Evolutionary conservation across 208 protist species (phyloP), one percentile per base, ranked within the genome.

Genomic region (Trypanosoma rangeli): DNA sequence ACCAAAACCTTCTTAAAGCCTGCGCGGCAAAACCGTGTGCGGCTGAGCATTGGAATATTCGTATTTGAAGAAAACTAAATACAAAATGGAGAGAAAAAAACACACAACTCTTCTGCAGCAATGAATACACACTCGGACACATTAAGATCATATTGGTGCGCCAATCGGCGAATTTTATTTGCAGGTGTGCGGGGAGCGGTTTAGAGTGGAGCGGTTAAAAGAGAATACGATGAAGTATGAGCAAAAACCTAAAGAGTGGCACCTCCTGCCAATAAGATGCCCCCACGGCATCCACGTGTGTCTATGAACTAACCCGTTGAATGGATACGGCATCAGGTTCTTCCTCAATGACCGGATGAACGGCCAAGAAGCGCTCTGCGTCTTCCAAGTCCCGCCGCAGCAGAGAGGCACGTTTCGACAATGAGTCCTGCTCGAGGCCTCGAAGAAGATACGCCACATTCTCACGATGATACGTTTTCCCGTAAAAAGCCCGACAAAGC

Each of bases 1-100:
- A 99, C 92, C 24, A 99, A 80, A 7, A 99, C 85, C 80, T 99
- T 99, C 46, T 98, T 86, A 58, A 98, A 82, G 60, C n/a, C 52
- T n/a, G 54, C 62, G 44, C 31, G 9, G 28, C 20, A 33, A 5
- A 72, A 64, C 28, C 62, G 18, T 44, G 68, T 80, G 28, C 64
- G 28, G 9, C 70, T 63, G 49, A 79, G 44, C 82, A 82, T 83
- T 62, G 49, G 22, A 26, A 49, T 48, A 46, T 20, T 26, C 70
- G 28, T 33, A 0, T 46, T 28, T 35, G 53, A 61, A 56, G 73
- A 74, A 37, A 64, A 69, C 44, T 44, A 52, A 64, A 54, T 48
- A 31, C 24, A 63, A 10, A 10, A 29, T n/a, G n/a, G n/a, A 68
- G 61, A 61, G 4, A 48, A 50, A 52, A 0, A 24, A 12, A 58